phyloP scores from a whole-genome alignment of 108 stramenopile genomes.

The Asterionellopsis glacialis region DNA sequence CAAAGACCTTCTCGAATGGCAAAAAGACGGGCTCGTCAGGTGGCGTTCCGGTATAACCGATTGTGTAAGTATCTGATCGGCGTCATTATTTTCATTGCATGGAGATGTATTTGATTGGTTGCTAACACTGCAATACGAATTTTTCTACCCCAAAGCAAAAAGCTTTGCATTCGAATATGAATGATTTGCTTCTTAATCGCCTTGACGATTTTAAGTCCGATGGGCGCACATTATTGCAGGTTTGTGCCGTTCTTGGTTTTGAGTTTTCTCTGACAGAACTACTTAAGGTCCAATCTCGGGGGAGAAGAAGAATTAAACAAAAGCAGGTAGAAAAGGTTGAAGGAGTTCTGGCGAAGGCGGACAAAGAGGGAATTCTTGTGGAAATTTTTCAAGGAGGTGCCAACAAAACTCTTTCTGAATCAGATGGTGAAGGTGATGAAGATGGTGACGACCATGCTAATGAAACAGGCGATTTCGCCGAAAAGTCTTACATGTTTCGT shows the following conservation, averaged over 20 bases:
- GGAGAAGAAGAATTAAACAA: not conserved
- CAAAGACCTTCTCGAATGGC: too few species aligned
- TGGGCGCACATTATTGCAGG: constrained; percentile 45
- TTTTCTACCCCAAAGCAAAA: constrained; percentile 2
- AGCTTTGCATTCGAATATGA: constrained; percentile 14
- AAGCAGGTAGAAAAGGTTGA: constrained; percentile 16
- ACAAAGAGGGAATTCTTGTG: constrained; percentile 35
- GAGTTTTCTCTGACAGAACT: constrained; percentile 47
- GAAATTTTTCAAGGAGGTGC: constrained; percentile 18
- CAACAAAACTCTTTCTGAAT: not conserved
- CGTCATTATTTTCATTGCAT: not conserved
- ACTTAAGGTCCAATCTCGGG: constrained; percentile 30
- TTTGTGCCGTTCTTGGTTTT: constrained; percentile 47
- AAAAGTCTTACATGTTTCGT: constrained; percentile 35
- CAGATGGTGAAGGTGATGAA: not conserved
- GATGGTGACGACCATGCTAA: not conserved
- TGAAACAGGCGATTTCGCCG: not conserved
- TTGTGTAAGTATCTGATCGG: constrained; percentile 9
- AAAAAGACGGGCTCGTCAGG: too few species aligned
- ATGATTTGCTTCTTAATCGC: constrained; percentile 43
- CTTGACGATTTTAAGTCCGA: constrained; percentile 49
- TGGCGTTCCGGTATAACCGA: too few species aligned
- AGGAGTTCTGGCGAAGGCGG: constrained; percentile 30
- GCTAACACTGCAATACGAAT: not conserved
- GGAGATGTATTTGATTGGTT: not conserved